These are phyloP conservation scores for Citrus reticulata DNA, from an alignment of 345 rosid genomes.

Conservation along the genomic window DNA sequence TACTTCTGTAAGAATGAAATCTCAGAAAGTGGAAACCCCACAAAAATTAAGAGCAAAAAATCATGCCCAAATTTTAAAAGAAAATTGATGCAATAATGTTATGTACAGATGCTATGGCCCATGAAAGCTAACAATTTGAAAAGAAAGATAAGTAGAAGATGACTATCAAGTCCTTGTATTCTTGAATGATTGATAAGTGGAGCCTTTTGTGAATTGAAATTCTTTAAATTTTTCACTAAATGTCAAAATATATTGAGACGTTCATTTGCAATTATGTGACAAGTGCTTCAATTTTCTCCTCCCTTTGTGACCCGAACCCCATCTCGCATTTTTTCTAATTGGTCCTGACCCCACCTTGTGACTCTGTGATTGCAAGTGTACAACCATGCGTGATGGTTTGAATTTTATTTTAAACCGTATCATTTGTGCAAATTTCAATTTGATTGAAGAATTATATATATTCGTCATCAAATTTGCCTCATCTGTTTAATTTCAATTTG, in stretches of 20 bases:
- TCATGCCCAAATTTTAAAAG: neutral
- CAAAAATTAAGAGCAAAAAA: neutral
- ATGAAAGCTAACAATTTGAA: neutral
- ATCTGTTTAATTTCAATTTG: too few species aligned
- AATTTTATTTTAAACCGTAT: neutral
- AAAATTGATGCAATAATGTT: neutral
- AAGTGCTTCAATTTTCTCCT: neutral
- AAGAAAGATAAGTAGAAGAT: neutral
- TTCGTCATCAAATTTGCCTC: too few species aligned
- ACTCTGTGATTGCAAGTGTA: neutral
- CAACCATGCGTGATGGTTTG: neutral
- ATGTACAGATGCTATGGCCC: conserved; percentile 10
- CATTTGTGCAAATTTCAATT: too few species aligned
- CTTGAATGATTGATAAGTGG: neutral
- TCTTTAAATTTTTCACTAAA: neutral
- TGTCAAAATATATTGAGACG: neutral
- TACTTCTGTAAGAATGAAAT: neutral
- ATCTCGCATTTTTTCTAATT: neutral
- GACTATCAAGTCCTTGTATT: neutral
- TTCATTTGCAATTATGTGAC: neutral
- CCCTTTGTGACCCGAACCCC: neutral
- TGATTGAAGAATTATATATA: too few species aligned
- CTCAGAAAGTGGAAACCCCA: too few species aligned
- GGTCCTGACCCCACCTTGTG: neutral
- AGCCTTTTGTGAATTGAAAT: neutral